Evolutionary conservation across 2,329 filamentous ascomycete genomes (phyloP).

Genomic region (Microdochium trichocladiopsis): DNA sequence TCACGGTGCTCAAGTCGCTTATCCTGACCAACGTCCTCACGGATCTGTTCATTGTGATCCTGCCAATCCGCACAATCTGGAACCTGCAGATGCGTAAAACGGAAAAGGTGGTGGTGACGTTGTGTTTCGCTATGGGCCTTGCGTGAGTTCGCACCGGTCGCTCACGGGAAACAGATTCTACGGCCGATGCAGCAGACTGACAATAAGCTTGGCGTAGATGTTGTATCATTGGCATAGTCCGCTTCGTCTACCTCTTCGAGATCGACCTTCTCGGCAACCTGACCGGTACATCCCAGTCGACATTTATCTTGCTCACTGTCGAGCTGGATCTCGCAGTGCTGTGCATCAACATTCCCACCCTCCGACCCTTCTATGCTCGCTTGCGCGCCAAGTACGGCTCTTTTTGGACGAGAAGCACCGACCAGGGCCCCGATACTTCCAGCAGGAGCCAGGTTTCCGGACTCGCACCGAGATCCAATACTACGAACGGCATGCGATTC

Average conservation of each 20-base stretch:
- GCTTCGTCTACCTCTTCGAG: conserved; percentile 1
- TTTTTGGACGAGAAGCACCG: not conserved
- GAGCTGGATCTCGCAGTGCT: conserved; percentile 1
- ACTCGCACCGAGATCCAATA: too few species aligned
- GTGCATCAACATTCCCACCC: conserved; percentile 2
- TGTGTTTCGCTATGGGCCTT: conserved; percentile 12
- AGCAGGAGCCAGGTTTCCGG: not conserved
- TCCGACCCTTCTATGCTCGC: conserved; percentile 1
- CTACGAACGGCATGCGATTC: too few species aligned
- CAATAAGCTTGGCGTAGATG: not conserved
- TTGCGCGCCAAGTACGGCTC: not conserved
- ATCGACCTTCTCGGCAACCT: not conserved
- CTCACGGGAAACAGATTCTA: not conserved
- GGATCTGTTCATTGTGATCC: conserved; percentile 25
- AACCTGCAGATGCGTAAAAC: conserved; percentile 19
- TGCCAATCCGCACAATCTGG: conserved; percentile 27
- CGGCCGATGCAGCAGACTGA: not conserved
- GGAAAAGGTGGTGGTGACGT: conserved; percentile 16
- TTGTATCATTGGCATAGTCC: conserved; percentile 1
- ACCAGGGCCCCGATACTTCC: not conserved
- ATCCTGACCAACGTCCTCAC: conserved; percentile 24
- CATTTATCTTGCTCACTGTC: conserved; percentile 3
- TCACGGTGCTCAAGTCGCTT: conserved; percentile 11
- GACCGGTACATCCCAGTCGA: conserved; percentile 1
- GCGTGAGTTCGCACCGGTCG: conserved; percentile 4